Conservation (phyloP, 495 filamentous ascomycete genomes). For the Talaromyces proteolyticus region DNA sequence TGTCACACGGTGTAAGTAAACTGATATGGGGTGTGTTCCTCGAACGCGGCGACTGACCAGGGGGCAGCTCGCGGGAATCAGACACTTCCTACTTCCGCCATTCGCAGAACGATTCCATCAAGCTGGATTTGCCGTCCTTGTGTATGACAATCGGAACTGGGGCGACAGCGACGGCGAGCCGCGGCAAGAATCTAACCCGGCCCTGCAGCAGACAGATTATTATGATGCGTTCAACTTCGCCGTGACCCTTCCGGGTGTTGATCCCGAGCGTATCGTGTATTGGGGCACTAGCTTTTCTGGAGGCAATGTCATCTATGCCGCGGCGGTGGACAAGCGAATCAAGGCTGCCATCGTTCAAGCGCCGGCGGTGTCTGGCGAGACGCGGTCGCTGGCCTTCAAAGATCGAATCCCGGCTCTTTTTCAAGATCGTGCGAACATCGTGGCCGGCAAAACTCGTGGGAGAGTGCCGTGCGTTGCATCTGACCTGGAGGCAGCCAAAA, state of each 20-base stretch:
- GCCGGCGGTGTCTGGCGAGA: constrained; percentile 13
- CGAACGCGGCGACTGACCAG: not conserved
- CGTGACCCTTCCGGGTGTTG: constrained; percentile 14
- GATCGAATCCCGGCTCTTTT: constrained; percentile 6
- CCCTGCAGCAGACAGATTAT: constrained; percentile 20
- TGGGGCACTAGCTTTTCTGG: constrained; percentile 28
- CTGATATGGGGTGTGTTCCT: too few relatives aligned
- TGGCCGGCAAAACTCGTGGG: too few relatives aligned
- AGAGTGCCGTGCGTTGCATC: too few relatives aligned
- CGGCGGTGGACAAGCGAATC: constrained; percentile 25
- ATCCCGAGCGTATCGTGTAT: constrained; percentile 18
- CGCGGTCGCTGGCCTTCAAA: too few relatives aligned
- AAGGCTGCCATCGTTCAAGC: constrained; percentile 25
- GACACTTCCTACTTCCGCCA: not conserved
- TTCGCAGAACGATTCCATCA: constrained; percentile 21
- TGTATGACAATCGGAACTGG: constrained; percentile 31
- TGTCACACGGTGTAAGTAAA: not conserved
- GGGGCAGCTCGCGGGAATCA: not conserved
- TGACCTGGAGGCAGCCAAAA: too few relatives aligned
- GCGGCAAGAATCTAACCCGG: constrained; percentile 22
- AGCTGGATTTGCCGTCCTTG: constrained; percentile 16
- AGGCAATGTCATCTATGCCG: constrained; percentile 21
- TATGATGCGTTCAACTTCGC: constrained; percentile 26
- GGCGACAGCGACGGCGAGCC: constrained; percentile 27
- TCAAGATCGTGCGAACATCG: constrained; percentile 1